Conservation (phyloP, 306 rosid genomes). For the Quercus robur region DNA sequence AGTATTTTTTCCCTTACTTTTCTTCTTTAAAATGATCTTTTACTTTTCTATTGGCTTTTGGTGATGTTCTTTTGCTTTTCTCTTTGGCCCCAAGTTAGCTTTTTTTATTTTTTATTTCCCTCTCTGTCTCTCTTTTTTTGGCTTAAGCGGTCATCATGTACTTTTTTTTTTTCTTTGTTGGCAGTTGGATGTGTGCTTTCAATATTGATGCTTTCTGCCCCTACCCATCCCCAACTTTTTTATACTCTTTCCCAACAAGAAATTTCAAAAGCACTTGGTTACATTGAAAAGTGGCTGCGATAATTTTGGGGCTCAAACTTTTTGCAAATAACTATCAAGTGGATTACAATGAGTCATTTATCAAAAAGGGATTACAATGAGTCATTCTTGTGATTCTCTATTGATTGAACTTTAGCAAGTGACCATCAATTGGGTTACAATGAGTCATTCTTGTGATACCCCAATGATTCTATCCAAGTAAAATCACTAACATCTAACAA, state of each 20-base stretch:
- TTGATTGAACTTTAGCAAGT: background rate
- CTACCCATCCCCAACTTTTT: background rate
- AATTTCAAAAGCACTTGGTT: background rate
- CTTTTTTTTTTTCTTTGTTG: too few species aligned
- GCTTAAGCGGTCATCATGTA: background rate
- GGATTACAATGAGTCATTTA: background rate
- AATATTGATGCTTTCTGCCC: background rate
- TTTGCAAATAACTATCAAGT: background rate
- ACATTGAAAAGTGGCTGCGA: background rate
- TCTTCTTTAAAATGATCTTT: background rate
- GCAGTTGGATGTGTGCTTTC: too few species aligned
- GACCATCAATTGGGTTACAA: background rate
- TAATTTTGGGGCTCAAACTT: background rate
- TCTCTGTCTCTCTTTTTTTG: background rate
- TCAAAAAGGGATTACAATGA: background rate
- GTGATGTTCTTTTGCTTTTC: slow-evolving; percentile 5
- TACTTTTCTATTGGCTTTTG: background rate
- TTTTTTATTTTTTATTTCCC: slow-evolving; percentile 9
- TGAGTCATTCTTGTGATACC: too few species aligned
- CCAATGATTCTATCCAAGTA: too few species aligned
- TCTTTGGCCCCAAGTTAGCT: slow-evolving; percentile 10
- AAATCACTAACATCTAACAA: too few species aligned
- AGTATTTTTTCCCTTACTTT: slow-evolving; percentile 10
- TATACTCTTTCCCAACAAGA: background rate
- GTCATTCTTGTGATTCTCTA: background rate